These are phyloP conservation scores for Cyberlindnera mrakii DNA, from an alignment of 805 yeast genomes.

Conservation along the genomic window DNA sequence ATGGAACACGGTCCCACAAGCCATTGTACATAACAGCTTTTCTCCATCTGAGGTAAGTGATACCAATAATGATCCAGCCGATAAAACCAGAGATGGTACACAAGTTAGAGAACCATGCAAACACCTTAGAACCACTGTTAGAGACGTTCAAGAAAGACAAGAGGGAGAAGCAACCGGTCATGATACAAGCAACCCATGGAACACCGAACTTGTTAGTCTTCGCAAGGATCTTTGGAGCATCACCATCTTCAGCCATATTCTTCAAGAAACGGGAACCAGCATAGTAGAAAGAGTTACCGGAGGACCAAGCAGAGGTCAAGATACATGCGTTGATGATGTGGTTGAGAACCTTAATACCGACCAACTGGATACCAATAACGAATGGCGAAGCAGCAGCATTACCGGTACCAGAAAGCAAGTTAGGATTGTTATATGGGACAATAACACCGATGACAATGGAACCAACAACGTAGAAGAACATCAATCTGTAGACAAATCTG, in stretches of 20 bases:
- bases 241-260: slow-evolving; percentile 66
- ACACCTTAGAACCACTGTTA: slow-evolving; percentile 48
- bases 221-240: slow-evolving; percentile 67
- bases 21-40: slow-evolving; percentile 52
- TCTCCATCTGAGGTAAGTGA: slow-evolving; percentile 64
- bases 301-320: slow-evolving; percentile 72
- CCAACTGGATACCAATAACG: slow-evolving; percentile 71
- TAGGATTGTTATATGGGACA: slow-evolving; percentile 54
- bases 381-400: slow-evolving; percentile 74
- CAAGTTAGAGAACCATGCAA: slow-evolving; percentile 68
- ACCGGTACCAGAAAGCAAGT: slow-evolving; percentile 42
- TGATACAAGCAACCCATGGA: slow-evolving; percentile 49
- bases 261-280: slow-evolving; percentile 71
- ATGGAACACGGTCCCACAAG: slow-evolving; percentile 51
- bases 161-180: slow-evolving; percentile 39
- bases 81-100: slow-evolving; percentile 72
- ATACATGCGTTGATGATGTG: slow-evolving; percentile 76
- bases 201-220: slow-evolving; percentile 65
- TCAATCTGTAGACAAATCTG: slow-evolving; percentile 49
- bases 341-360: slow-evolving; percentile 61
- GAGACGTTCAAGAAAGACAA: slow-evolving; percentile 69
- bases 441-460: slow-evolving; percentile 64
- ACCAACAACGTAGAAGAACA: slow-evolving; percentile 58
- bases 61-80: slow-evolving; percentile 68
- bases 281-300: slow-evolving; percentile 75